Base-by-base conservation (phyloP, 2,329 filamentous ascomycete genomes). In the Trichoderma cornu-damae region DNA sequence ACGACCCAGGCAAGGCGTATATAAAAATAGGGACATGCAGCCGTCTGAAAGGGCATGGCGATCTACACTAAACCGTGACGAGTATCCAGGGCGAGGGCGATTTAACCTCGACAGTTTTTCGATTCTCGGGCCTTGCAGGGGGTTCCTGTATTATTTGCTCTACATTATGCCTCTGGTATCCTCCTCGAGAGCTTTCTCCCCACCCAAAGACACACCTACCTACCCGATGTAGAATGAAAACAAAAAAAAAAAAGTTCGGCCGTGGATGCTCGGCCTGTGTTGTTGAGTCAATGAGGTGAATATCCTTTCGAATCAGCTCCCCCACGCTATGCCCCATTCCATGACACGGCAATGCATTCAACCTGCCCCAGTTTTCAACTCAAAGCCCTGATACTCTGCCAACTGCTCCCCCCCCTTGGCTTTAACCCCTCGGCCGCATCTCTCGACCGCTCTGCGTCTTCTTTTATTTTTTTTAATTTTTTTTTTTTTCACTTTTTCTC, bases 81-180 rank as follows among this genome's bases (percentile, higher is more conserved):
- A 54, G 50, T 54, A 54, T 54, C 18, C 50, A 54, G 40, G 50
- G 50, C 50, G 50, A 54, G 30, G 18, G 30, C 18, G 28, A 24
- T 35, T 35, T 24, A 51, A 44, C 42, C 49, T 44, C 30, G 4
- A 44, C n/a, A 2, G 14, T 7, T 14, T 43, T 53, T 43, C 30
- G 26, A 46, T 46, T 54, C 50, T 54, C 37, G 16, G 50, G 11
- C 20, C 3, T 18, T 34, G 11, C 18, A 46, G 30, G 50, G 40
- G 22, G 20, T 28, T 1, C 30, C 6, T n/a, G n/a, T n/a, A n/a
- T 18, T 18, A 26, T 37, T 26, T 35, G 18, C 16, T 26, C 40
- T 54, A 37, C 50, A 46, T 46, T 24, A 18, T 37, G 28, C 24
- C 20, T 37, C 20, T 50, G 47, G 18, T 35, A 16, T 6, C 18